Evolutionary conservation across 2,329 filamentous ascomycete species (phyloP).

Genomic region (Huntiella savannae): DNA sequence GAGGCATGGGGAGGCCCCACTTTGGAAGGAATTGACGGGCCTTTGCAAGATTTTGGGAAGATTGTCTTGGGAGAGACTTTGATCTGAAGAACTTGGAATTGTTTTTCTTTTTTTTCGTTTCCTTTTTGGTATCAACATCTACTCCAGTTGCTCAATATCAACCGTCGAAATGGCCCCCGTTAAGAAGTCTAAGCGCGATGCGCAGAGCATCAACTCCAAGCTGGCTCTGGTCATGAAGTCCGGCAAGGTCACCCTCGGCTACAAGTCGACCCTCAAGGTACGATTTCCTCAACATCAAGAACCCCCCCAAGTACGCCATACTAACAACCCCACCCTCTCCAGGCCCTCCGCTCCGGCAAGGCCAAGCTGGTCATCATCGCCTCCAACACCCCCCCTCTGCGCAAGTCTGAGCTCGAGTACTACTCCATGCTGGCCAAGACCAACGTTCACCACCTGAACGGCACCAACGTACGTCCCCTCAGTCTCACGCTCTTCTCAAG

Average conservation of each 20-base stretch:
- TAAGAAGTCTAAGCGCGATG: constrained; percentile 76
- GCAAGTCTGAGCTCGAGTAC: constrained; percentile 95
- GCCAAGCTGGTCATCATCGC: constrained; percentile 91
- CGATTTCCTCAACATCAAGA: constrained; percentile 6
- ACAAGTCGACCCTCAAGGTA: constrained; percentile 41
- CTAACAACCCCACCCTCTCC: background rate
- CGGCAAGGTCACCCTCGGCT: constrained; percentile 70
- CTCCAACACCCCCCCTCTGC: constrained; percentile 91
- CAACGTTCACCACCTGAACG: constrained; percentile 90
- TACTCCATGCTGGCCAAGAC: constrained; percentile 87
- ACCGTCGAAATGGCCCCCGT: constrained; percentile 42
- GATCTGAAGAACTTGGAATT: background rate
- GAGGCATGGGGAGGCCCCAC: constrained; percentile 3
- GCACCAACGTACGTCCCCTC: constrained; percentile 79
- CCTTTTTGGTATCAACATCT: constrained; percentile 15
- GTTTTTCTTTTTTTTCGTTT: no score
- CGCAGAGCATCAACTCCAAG: constrained; percentile 51
- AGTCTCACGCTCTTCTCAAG: background rate
- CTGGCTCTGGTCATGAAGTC: constrained; percentile 45
- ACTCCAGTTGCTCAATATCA: constrained; percentile 16
- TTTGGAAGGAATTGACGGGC: background rate
- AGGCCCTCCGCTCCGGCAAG: constrained; percentile 85
- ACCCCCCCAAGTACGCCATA: constrained; percentile 23
- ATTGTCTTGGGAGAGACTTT: constrained; percentile 1
- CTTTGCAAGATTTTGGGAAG: background rate